These are phyloP conservation scores for Coemansia reversa DNA, from an alignment of 192 early-diverging fungal species.

Conservation along the genomic window DNA sequence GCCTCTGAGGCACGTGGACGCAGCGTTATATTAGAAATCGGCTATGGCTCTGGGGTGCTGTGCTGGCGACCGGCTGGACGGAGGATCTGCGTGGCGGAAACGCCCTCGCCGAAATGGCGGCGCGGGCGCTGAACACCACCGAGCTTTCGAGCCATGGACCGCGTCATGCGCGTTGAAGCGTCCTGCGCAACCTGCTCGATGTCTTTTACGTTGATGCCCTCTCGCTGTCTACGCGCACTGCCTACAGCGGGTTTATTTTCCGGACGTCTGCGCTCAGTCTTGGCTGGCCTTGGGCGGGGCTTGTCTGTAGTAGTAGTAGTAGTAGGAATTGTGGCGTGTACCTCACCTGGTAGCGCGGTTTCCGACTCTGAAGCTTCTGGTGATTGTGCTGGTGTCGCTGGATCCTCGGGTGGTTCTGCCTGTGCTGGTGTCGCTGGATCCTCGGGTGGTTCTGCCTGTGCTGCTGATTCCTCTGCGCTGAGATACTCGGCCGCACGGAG, in stretches of 20 bases:
- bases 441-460: too few relatives aligned
- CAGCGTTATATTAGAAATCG: not conserved
- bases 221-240: constrained; percentile 9
- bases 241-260: constrained; percentile 8
- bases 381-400: too few relatives aligned
- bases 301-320: not conserved
- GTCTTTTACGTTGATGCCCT: constrained; percentile 8
- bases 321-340: too few relatives aligned
- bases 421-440: too few relatives aligned
- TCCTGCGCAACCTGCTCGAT: constrained; percentile 26
- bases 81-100: constrained; percentile 43
- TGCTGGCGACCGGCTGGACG: constrained; percentile 6
- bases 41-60: not conserved
- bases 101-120: constrained; percentile 46
- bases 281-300: not conserved
- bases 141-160: constrained; percentile 44
- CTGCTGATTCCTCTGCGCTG: not conserved
- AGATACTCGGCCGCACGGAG: not conserved
- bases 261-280: not conserved
- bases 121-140: constrained; percentile 39
- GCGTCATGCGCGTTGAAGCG: constrained; percentile 33
- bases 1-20: not conserved
- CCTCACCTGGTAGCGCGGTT: too few relatives aligned
- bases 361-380: too few relatives aligned
- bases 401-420: too few relatives aligned